Percentiles rank a stretch among this genome's conserved stretches.
phyloP scores from a whole-genome alignment of 192 early-diverging fungal genomes.

The Linnemannia exigua region DNA sequence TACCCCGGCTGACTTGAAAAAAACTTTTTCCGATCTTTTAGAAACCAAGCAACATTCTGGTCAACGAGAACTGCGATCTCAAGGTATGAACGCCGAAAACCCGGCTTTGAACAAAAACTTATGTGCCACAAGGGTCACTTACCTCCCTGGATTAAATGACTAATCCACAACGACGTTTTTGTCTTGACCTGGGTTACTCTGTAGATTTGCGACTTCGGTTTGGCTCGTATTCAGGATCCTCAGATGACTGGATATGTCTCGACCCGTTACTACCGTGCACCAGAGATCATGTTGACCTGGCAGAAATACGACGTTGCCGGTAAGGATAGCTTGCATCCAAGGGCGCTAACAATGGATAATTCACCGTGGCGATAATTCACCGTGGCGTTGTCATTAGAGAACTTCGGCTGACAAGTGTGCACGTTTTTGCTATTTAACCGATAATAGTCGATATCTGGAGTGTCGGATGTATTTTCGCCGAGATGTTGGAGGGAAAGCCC shows the following conservation, averaged over 20 bases:
- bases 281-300: conserved; percentile 99
- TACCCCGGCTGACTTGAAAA: neutral
- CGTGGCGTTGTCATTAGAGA: neutral
- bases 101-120: neutral
- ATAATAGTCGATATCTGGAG: conserved; percentile 92
- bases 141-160: neutral
- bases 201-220: conserved; percentile 95
- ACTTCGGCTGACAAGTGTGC: neutral
- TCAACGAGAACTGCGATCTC: conserved; percentile 98
- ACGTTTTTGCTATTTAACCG: neutral
- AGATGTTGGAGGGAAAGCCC: conserved; percentile 97
- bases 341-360: neutral
- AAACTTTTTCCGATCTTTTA: conserved; percentile 9
- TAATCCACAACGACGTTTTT: neutral
- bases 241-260: conserved; percentile 99
- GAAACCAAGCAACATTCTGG: conserved; percentile 92
- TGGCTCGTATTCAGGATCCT: conserved; percentile 91
- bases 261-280: conserved; percentile 97
- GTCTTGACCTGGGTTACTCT: neutral
- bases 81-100: conserved; percentile 66
- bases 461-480: conserved; percentile 94
- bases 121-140: neutral
- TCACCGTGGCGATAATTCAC: neutral
- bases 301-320: conserved; percentile 95
- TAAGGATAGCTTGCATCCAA: conserved; percentile 22